Evolutionary conservation across 78 protist genomes (phyloP).

Genomic region (Anaeramoeba flamelloides): DNA sequence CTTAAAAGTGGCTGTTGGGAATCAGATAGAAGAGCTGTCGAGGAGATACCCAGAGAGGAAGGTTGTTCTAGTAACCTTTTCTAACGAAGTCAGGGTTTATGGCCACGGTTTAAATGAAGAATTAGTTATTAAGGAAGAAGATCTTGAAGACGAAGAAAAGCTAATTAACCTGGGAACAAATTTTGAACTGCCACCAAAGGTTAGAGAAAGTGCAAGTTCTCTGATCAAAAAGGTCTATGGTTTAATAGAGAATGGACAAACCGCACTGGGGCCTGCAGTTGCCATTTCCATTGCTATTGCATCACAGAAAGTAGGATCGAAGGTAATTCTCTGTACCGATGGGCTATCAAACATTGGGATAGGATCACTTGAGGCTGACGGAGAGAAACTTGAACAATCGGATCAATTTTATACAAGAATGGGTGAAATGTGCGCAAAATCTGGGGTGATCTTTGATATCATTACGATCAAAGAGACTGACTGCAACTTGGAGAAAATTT

Average conservation of each 20-base stretch:
- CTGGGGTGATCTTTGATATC: too few relatives aligned
- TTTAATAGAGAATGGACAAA: slow-evolving; percentile 36
- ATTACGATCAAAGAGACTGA: too few relatives aligned
- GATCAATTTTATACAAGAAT: too few relatives aligned
- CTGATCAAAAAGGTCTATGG: slow-evolving; percentile 1
- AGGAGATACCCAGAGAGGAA: slow-evolving; percentile 22
- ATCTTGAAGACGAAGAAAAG: slow-evolving; percentile 10
- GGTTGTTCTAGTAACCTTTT: slow-evolving; percentile 43
- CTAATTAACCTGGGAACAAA: slow-evolving; percentile 6
- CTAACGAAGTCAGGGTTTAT: slow-evolving; percentile 18
- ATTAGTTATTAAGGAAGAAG: slow-evolving; percentile 3
- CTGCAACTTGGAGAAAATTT: too few relatives aligned
- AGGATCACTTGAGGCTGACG: slow-evolving; percentile 22
- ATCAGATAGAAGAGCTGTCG: slow-evolving; percentile 23
- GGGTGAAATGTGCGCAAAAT: too few relatives aligned
- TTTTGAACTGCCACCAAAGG: slow-evolving; percentile 7
- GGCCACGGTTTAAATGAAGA: slow-evolving; percentile 31
- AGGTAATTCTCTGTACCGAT: slow-evolving; percentile 48
- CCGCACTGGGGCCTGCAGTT: slow-evolving; percentile 58
- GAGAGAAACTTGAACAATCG: neutral
- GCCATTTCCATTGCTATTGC: slow-evolving; percentile 36
- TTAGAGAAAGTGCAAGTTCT: slow-evolving; percentile 11
- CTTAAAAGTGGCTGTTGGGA: slow-evolving; percentile 33
- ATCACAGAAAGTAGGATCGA: slow-evolving; percentile 9
- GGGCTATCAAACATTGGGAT: slow-evolving; percentile 52